These are phyloP conservation scores for Bruguiera gymnorhiza DNA, from an alignment of 345 rosid genomes.

Conservation along the genomic window DNA sequence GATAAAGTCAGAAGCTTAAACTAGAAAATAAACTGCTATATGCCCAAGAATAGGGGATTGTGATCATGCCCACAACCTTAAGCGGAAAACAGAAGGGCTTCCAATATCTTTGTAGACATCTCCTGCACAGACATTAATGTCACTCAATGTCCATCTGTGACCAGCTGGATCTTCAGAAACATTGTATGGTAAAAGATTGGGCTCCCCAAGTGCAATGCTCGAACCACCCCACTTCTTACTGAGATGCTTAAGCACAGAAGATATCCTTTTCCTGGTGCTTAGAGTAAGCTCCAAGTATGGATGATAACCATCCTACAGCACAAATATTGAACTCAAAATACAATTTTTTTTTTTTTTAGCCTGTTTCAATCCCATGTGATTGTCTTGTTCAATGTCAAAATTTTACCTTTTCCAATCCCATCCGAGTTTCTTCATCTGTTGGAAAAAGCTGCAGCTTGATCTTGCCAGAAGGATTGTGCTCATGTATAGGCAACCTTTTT, in stretches of 20 bases:
- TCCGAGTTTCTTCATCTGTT: slow-evolving; percentile 53
- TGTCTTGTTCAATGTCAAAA: neutral
- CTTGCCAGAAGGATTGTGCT: slow-evolving; percentile 40
- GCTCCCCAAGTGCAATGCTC: slow-evolving; percentile 57
- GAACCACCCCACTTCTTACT: slow-evolving; percentile 69
- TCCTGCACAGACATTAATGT: slow-evolving; percentile 39
- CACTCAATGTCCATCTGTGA: slow-evolving; percentile 52
- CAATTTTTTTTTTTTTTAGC: neutral
- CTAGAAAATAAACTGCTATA: neutral
- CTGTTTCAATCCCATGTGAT: neutral
- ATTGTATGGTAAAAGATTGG: slow-evolving; percentile 54
- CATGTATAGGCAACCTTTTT: slow-evolving; percentile 17
- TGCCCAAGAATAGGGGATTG: slow-evolving; percentile 11
- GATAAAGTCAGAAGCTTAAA: slow-evolving; percentile 17
- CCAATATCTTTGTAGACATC: slow-evolving; percentile 63
- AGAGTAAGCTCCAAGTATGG: slow-evolving; percentile 90
- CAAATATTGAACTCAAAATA: slow-evolving; percentile 8
- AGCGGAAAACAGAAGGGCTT: slow-evolving; percentile 66
- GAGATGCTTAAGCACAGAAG: slow-evolving; percentile 72
- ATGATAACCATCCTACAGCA: slow-evolving; percentile 68
- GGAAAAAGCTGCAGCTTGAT: slow-evolving; percentile 91
- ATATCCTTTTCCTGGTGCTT: slow-evolving; percentile 59
- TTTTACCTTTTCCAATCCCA: slow-evolving; percentile 70
- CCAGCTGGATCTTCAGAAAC: slow-evolving; percentile 24
- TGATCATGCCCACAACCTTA: slow-evolving; percentile 47